Conservation (phyloP, 176 grass and related monocot species). For the maize (Zea mays) region Zm-B73-REFERENCE-NAM-5.0 NC_050097.1:152902001-152902500, state of each 20-base stretch:
- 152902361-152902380: constrained; percentile 5
- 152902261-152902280: constrained; percentile 93
- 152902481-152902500: constrained; percentile 74
- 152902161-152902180: too few relatives aligned
- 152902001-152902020: background rate
- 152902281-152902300: constrained; percentile 90
- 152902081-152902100: constrained; percentile 57
- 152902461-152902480: constrained; percentile 83
- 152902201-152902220: background rate
- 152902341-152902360: background rate
- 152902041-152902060: background rate
- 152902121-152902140: constrained; percentile 82
- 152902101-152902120: constrained; percentile 68
- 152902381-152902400: constrained; percentile 54
- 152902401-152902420: constrained; percentile 94
- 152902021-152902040: background rate
- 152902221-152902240: too few relatives aligned
- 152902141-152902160: constrained; percentile 1
- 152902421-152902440: constrained; percentile 83
- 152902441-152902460: constrained; percentile 74
- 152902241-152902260: constrained; percentile 49
- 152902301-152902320: constrained; percentile 97
- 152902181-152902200: too few relatives aligned
- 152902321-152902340: constrained; percentile 39
- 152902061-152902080: background rate